Evolutionary conservation across 2,329 filamentous ascomycete genomes (phyloP), one percentile per base, ranked within the genome.

Genomic region (Penicillium sp.): DNA sequence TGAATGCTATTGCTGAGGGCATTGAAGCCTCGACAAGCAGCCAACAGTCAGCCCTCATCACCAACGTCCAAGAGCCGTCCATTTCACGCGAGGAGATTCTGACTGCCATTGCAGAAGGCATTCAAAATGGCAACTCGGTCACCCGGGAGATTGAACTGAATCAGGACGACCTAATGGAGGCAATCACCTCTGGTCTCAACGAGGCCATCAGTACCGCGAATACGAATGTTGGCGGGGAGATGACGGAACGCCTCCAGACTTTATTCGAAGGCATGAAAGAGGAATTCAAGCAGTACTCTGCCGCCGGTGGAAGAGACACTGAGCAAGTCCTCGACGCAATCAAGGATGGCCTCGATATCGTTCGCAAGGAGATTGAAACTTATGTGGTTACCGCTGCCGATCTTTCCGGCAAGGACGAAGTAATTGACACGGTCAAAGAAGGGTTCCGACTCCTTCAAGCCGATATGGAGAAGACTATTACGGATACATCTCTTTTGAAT

Each of bases 321-420:
- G 92, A 96, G 72, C 91, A 96, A 72, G 87, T 96, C 13, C 80
- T 97, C 5, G 90, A 94, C 72, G 90, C 91, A 0, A 88, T 96
- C 43, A 93, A 91, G 65, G 91, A 96, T 70, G 92, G 92, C 0
- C 82, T 96, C 15, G 91, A 96, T 65, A 88, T 85, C 64, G 83
- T 97, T 7, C 87, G 91, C 12, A 78, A 80, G 13, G 89, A 96
- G 58, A 90, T 97, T 54, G 91, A 96, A 69, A 81, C 80, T 43
- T 96, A 96, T 64, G 86, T 94, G 57, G 87, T 93, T 66, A 86
- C 86, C 47, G 85, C 87, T 8, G 82, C 86, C 17, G 89, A 89
- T 59, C 82, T 85, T 1, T 82, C 86, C 1, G 85, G 84, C 21
- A 91, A 93, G 59, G 88, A 93, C 64, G 90, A 94, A 48, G 88